Conservation (phyloP, 805 yeast species). For the Danielia oregonensis region DNA sequence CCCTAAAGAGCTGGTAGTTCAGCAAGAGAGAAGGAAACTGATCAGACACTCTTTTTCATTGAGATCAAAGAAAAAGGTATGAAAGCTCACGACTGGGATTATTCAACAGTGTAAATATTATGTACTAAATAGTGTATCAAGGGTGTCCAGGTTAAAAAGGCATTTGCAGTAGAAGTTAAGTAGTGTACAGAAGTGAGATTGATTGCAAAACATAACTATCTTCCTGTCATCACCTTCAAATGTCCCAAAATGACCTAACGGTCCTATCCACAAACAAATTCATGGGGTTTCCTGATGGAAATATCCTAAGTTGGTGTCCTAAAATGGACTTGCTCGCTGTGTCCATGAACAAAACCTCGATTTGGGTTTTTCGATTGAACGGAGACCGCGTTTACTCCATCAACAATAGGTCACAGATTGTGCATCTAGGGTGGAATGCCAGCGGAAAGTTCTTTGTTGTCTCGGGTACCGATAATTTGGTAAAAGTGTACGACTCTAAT, state of each 20-base stretch:
- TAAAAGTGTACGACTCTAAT: conserved; percentile 44
- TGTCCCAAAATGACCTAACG: not conserved
- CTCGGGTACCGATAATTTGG: conserved; percentile 40
- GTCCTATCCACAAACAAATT: conserved; percentile 12
- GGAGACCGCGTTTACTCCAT: conserved; percentile 53
- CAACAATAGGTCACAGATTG: conserved; percentile 30
- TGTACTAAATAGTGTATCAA: too few relatives aligned
- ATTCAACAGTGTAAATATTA: too few relatives aligned
- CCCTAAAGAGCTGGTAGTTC: not conserved
- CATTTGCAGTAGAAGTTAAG: too few relatives aligned
- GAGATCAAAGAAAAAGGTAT: conserved; percentile 1
- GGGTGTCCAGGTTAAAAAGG: too few relatives aligned
- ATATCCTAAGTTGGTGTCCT: conserved; percentile 47
- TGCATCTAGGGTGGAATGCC: conserved; percentile 28
- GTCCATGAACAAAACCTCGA: conserved; percentile 46
- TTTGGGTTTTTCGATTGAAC: conserved; percentile 50
- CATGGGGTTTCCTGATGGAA: conserved; percentile 32
- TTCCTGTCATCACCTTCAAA: too few relatives aligned
- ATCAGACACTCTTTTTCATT: conserved; percentile 2
- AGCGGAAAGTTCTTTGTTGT: conserved; percentile 42
- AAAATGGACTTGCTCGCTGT: conserved; percentile 50
- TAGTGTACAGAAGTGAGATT: too few relatives aligned
- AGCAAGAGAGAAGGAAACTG: not conserved
- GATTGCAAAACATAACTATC: too few relatives aligned
- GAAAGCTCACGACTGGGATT: too few relatives aligned